These are phyloP conservation scores for Apophysomyces ossiformis DNA, from an alignment of 371 early-diverging fungal species.

Conservation along the genomic window DNA sequence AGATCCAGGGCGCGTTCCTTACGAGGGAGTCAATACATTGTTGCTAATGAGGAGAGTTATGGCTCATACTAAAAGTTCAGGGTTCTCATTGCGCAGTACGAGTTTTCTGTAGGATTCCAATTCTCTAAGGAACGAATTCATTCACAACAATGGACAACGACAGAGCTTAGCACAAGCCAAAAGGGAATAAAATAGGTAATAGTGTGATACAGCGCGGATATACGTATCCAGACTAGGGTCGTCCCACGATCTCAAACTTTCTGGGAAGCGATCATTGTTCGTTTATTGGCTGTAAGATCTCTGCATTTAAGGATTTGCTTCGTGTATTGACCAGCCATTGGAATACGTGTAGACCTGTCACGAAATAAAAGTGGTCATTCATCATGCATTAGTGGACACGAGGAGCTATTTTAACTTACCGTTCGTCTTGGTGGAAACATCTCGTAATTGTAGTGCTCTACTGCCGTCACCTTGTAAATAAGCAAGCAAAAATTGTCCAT, in stretches of 20 bases:
- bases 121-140: constrained; percentile 16
- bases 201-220: too few species aligned
- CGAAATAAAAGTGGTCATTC: not conserved
- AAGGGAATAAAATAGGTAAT: too few species aligned
- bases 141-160: not conserved
- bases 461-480: constrained; percentile 67
- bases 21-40: not conserved
- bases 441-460: constrained; percentile 64
- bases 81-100: constrained; percentile 46
- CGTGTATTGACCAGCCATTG: constrained; percentile 20
- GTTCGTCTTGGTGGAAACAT: constrained; percentile 57
- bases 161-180: not conserved
- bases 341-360: constrained; percentile 22
- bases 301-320: constrained; percentile 23
- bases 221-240: too few species aligned
- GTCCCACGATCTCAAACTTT: not conserved
- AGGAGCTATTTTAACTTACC: constrained; percentile 37
- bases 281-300: not conserved
- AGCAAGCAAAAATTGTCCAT: constrained; percentile 78
- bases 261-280: not conserved
- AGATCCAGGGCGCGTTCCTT: constrained; percentile 52
- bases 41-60: not conserved
- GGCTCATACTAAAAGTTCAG: constrained; percentile 38
- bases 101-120: constrained; percentile 17
- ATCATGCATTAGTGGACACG: not conserved